Evolutionary conservation across 2,329 filamentous ascomycete genomes (phyloP).

Genomic region (Pyrenophora teres): DNA sequence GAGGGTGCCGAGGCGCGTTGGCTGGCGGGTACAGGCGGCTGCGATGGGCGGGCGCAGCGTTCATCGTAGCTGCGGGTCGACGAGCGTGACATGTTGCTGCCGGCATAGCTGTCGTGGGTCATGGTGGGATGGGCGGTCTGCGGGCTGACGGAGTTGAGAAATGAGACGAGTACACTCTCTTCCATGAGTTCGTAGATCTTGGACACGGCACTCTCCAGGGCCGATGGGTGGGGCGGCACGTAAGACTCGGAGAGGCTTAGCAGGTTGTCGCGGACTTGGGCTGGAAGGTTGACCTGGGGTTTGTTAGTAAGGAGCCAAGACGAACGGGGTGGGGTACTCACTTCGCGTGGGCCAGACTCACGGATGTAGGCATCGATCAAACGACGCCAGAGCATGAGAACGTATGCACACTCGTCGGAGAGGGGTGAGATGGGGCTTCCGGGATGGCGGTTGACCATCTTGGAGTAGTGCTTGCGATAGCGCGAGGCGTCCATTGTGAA

Average conservation of each 20-base stretch:
- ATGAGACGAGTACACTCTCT: constrained; percentile 90
- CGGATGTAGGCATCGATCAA: constrained; percentile 86
- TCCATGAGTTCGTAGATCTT: constrained; percentile 98
- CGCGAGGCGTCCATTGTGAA: constrained; percentile 93
- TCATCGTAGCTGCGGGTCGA: constrained; percentile 51
- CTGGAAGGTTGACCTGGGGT: constrained; percentile 71
- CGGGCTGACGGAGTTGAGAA: constrained; percentile 71
- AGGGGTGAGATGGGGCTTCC: constrained; percentile 56
- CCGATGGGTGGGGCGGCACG: constrained; percentile 73
- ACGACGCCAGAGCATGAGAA: constrained; percentile 83
- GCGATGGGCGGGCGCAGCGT: constrained; percentile 36
- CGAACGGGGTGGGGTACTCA: constrained; percentile 15
- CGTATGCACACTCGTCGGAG: constrained; percentile 66
- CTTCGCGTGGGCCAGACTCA: constrained; percentile 46
- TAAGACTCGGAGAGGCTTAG: constrained; percentile 64
- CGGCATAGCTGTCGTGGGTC: constrained; percentile 50
- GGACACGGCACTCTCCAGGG: constrained; percentile 78
- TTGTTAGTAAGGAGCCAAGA: constrained; percentile 24
- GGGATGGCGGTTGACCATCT: constrained; percentile 59
- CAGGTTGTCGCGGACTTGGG: constrained; percentile 80
- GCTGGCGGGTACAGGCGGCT: constrained; percentile 38
- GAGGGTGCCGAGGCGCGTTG: constrained; percentile 49
- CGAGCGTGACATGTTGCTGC: constrained; percentile 46
- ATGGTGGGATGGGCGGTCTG: constrained; percentile 52
- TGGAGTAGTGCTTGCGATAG: constrained; percentile 71